Percentiles rank a stretch among this genome's conserved stretches.
Conservation (phyloP, 352 stramenopile genomes). For the Pythium biforme region DNA sequence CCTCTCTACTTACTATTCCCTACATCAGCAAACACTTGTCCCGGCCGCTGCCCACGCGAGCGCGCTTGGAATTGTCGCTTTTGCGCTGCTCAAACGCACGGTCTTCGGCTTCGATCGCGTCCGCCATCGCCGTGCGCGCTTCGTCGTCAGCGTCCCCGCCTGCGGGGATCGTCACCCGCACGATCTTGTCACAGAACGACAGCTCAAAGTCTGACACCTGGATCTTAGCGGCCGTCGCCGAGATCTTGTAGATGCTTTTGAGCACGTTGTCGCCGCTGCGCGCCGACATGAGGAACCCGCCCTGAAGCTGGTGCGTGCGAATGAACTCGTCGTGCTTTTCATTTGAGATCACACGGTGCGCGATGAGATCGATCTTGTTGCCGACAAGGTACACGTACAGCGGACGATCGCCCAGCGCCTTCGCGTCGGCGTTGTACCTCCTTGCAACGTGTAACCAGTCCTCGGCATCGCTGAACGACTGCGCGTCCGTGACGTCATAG, state of each 20-base stretch:
- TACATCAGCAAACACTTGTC: slow-evolving; percentile 39
- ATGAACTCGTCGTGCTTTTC: slow-evolving; percentile 81
- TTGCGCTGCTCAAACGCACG: slow-evolving; percentile 47
- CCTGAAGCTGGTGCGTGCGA: slow-evolving; percentile 47
- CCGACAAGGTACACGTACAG: slow-evolving; percentile 75
- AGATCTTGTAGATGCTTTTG: slow-evolving; percentile 77
- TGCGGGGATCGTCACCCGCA: slow-evolving; percentile 49
- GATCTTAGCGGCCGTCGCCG: slow-evolving; percentile 61
- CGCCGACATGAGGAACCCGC: slow-evolving; percentile 81
- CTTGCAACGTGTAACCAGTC: slow-evolving; percentile 69
- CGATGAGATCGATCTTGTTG: slow-evolving; percentile 88
- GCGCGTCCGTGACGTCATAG: slow-evolving; percentile 85
- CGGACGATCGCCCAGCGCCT: slow-evolving; percentile 28
- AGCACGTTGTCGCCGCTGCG: slow-evolving; percentile 84
- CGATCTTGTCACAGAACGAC: slow-evolving; percentile 72
- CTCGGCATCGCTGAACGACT: slow-evolving; percentile 79
- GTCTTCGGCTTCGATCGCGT: slow-evolving; percentile 81
- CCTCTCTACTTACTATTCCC: background rate
- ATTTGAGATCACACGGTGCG: slow-evolving; percentile 62
- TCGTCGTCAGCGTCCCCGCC: slow-evolving; percentile 33
- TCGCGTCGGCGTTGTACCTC: slow-evolving; percentile 21
- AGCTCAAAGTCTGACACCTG: slow-evolving; percentile 79
- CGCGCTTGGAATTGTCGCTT: slow-evolving; percentile 5
- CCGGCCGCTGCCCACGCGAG: background rate
- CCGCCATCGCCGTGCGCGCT: slow-evolving; percentile 60